phyloP scores from a whole-genome alignment of 2,329 filamentous ascomycete species.

The Arthrobotrys sinensis region DNA sequence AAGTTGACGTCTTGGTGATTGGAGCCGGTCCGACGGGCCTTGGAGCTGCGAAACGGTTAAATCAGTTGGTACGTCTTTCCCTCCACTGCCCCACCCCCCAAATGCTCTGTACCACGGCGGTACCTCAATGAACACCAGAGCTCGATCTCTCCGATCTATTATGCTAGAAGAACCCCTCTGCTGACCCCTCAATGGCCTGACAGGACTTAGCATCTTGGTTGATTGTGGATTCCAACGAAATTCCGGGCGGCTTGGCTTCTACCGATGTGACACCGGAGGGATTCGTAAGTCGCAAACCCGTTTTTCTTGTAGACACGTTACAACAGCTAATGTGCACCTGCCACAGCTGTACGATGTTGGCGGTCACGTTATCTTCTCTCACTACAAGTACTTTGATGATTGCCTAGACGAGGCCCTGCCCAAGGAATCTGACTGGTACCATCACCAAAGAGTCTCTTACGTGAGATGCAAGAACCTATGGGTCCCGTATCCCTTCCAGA shows the following conservation, averaged over 20 bases:
- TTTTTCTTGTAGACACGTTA: slow-evolving; percentile 16
- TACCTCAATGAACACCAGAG: neutral
- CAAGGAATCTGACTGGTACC: slow-evolving; percentile 94
- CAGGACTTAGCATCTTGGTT: slow-evolving; percentile 95
- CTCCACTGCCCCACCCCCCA: neutral
- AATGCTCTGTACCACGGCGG: slow-evolving; percentile 16
- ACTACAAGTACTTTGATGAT: slow-evolving; percentile 99
- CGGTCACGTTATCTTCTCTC: slow-evolving; percentile 98
- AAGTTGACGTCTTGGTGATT: slow-evolving; percentile 97
- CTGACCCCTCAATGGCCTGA: slow-evolving; percentile 29
- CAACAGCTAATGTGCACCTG: slow-evolving; percentile 8
- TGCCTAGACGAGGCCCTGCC: slow-evolving; percentile 97
- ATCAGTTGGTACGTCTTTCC: slow-evolving; percentile 83
- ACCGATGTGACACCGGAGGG: slow-evolving; percentile 96
- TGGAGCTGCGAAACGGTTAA: slow-evolving; percentile 96
- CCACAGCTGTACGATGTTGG: slow-evolving; percentile 95
- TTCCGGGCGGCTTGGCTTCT: slow-evolving; percentile 93
- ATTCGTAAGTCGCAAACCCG: slow-evolving; percentile 79
- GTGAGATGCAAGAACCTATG: slow-evolving; percentile 96
- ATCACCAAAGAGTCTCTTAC: slow-evolving; percentile 98
- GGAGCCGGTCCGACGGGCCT: slow-evolving; percentile 97
- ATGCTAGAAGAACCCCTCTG: neutral
- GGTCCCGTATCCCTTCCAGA: slow-evolving; percentile 99
- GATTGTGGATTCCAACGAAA: slow-evolving; percentile 92
- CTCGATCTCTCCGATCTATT: slow-evolving; percentile 18